Evolutionary conservation across 2,329 filamentous ascomycete species (phyloP).

Genomic region (Camptophora hylomeconis): DNA sequence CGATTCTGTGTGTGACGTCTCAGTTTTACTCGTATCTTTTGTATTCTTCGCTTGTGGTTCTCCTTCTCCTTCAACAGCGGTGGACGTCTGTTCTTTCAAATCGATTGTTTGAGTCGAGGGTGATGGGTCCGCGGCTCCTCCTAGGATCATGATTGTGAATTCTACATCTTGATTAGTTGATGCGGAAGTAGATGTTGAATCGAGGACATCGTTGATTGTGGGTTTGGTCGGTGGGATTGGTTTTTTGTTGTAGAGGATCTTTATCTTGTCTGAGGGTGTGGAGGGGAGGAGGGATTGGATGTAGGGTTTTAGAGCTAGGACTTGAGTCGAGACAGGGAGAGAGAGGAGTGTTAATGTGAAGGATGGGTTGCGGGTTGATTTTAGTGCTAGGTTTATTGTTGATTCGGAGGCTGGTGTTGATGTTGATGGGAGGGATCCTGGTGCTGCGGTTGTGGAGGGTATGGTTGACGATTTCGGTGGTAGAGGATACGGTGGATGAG

Average conservation of each 20-base stretch:
- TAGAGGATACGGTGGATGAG: constrained; percentile 26
- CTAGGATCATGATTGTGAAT: constrained; percentile 79
- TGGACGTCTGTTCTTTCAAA: constrained; percentile 5
- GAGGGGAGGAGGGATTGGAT: constrained; percentile 46
- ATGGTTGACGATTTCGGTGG: constrained; percentile 28
- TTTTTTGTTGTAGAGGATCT: constrained; percentile 77
- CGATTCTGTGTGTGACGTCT: constrained; percentile 1
- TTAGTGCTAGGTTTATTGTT: constrained; percentile 45
- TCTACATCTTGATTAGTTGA: constrained; percentile 44
- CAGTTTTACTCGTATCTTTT: no score
- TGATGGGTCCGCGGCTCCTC: constrained; percentile 40
- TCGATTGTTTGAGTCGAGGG: no score
- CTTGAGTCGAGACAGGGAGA: constrained; percentile 54
- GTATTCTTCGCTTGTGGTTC: no score
- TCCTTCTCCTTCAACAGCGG: constrained; percentile 5
- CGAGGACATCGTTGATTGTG: constrained; percentile 59
- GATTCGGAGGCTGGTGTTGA: constrained; percentile 8
- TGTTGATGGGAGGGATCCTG: constrained; percentile 11
- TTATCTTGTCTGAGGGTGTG: constrained; percentile 56
- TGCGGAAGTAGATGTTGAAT: constrained; percentile 23
- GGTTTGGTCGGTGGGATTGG: constrained; percentile 57
- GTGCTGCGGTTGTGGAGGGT: constrained; percentile 13
- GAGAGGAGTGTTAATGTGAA: constrained; percentile 53
- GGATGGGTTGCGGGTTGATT: constrained; percentile 63
- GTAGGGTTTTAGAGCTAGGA: constrained; percentile 63